Evolutionary conservation across 345 rosid genomes (phyloP).

Genomic region (Lepidium didymum): DNA sequence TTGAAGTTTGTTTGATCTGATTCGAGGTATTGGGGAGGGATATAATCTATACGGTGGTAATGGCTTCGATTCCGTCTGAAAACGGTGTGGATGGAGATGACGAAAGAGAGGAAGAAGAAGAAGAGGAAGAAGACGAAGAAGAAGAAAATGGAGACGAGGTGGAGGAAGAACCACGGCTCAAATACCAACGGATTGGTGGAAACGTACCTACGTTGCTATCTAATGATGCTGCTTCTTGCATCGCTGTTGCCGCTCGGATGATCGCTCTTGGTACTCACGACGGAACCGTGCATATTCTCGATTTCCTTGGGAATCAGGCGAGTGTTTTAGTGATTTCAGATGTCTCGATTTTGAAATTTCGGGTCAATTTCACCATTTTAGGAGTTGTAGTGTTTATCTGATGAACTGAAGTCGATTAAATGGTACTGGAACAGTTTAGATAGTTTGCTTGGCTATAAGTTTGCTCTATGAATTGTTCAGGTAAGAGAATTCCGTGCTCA

Average conservation of each 20-base stretch:
- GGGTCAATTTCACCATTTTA: not conserved
- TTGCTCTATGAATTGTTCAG: slow-evolving; percentile 31
- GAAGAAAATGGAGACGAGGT: slow-evolving; percentile 60
- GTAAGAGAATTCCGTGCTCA: slow-evolving; percentile 77
- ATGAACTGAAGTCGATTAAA: not conserved
- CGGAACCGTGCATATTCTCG: slow-evolving; percentile 89
- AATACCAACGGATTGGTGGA: slow-evolving; percentile 97
- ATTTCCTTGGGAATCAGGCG: slow-evolving; percentile 95
- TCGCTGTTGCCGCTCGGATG: slow-evolving; percentile 93
- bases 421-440: not conserved
- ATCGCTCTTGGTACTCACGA: slow-evolving; percentile 92
- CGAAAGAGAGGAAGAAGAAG: slow-evolving; percentile 44
- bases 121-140: slow-evolving; percentile 58
- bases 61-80: slow-evolving; percentile 79
- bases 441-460: slow-evolving; percentile 4
- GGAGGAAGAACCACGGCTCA: slow-evolving; percentile 90
- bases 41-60: slow-evolving; percentile 15
- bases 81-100: slow-evolving; percentile 94
- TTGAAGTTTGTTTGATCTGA: not conserved
- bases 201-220: slow-evolving; percentile 81
- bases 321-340: not conserved
- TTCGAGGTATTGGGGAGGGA: not conserved
- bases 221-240: slow-evolving; percentile 86
- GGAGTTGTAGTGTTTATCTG: not conserved
- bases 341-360: not conserved